Base-by-base conservation (phyloP, 192 early-diverging fungal genomes). In the Diversispora epigaea region DNA sequence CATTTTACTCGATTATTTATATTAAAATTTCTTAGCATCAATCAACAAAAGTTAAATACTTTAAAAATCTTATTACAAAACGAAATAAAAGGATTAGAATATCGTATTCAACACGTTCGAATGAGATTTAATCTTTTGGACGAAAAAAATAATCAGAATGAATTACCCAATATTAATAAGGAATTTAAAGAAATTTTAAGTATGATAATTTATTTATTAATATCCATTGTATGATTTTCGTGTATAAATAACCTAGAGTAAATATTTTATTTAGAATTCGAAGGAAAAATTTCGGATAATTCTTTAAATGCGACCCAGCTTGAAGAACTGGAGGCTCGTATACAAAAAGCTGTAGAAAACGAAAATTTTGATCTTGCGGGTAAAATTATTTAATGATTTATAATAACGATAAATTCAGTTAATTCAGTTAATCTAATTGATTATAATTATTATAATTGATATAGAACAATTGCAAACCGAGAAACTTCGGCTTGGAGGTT, bases 21-120 rank as follows among this genome's bases (percentile, higher is more conserved):
- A 39, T 32, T 32, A 32, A 32, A 32, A 32, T 32, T 32, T 32
- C 2, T 32, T 62, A 64, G 62, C 6, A 40, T 17, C 44, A 67
- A 11, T 49, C 43, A 49, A 12, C 43, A 45, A 14, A 67, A 67
- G 10, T 22, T 49, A 19, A 19, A 49, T 15, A 67, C 8, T 67
- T 47, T 67, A 10, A n/a, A 10, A 57, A 41, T 50, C 41, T 57
- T 71, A 57, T 43, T 71, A 43, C 50, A 57, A 17, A 55, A 71
- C 44, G 69, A 71, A 57, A 71, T 71, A 41, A 43, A 71, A 56
- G 55, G 55, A 44, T 21, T 71, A 17, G 69, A 71, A 57, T 55
- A 19, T 71, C 54, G 69, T 12, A 71, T 71, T 17, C 17, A 71
- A 7, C 50, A 71, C 15, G 22, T 71, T 40, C 22, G 47, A 41